phyloP scores from a whole-genome alignment of 2,329 filamentous ascomycete genomes.

The Fusarium mexicanum region DNA sequence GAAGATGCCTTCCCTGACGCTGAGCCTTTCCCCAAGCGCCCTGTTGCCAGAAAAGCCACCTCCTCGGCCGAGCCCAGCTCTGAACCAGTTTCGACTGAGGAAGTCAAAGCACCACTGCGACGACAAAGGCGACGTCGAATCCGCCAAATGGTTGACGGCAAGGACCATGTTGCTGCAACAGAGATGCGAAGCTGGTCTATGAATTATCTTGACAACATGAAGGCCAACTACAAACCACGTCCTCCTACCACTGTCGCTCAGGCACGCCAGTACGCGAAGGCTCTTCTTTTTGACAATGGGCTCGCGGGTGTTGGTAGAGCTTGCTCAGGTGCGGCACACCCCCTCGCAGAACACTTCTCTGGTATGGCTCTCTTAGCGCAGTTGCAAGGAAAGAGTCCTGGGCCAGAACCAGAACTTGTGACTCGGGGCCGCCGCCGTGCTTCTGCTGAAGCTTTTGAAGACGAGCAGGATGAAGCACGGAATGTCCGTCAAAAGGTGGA shows the following conservation, averaged over 20 bases:
- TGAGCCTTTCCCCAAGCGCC: conserved; percentile 46
- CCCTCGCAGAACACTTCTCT: conserved; percentile 56
- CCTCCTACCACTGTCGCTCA: conserved; percentile 45
- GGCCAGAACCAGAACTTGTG: conserved; percentile 25
- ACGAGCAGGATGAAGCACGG: conserved; percentile 49
- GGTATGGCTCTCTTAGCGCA: conserved; percentile 54
- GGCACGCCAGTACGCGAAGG: conserved; percentile 51
- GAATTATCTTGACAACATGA: conserved; percentile 66
- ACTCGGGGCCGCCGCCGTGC: conserved; percentile 52
- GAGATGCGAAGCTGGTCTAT: conserved; percentile 54
- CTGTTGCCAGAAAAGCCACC: conserved; percentile 21
- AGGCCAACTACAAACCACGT: conserved; percentile 42
- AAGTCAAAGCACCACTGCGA: conserved; percentile 30
- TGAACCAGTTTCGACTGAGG: conserved; percentile 34
- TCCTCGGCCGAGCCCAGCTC: conserved; percentile 33
- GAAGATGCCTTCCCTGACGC: conserved; percentile 53
- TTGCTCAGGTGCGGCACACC: conserved; percentile 48
- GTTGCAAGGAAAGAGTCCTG: conserved; percentile 41
- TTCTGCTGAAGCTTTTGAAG: conserved; percentile 56
- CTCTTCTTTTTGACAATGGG: conserved; percentile 47
- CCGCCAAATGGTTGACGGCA: conserved; percentile 45
- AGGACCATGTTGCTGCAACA: conserved; percentile 48
- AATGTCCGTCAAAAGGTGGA: conserved; percentile 52
- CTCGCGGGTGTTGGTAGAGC: conserved; percentile 43
- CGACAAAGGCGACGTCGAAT: conserved; percentile 42